These are phyloP conservation scores for Annulohypoxylon moriforme DNA, from an alignment of 495 filamentous ascomycete genomes.

Conservation along the genomic window DNA sequence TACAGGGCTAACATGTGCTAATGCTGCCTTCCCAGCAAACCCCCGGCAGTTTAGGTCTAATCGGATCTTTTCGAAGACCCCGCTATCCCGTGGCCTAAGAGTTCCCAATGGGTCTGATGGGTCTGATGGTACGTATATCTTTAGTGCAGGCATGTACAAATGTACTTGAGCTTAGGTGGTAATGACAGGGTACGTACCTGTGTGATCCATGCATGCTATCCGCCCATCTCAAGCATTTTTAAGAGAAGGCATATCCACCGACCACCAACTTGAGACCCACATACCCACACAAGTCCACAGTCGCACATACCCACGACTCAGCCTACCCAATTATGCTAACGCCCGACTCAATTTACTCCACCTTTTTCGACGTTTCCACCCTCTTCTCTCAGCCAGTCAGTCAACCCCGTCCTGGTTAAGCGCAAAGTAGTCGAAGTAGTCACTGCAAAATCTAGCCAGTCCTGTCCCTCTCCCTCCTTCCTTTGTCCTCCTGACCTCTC, in stretches of 20 bases:
- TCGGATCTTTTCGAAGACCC: conserved; percentile 33
- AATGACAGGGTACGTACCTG: neutral
- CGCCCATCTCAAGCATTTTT: conserved; percentile 28
- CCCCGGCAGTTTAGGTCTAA: conserved; percentile 26
- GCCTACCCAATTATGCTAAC: conserved; percentile 36
- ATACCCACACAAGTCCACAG: neutral
- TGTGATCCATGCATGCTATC: conserved; percentile 20
- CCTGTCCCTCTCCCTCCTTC: conserved; percentile 29
- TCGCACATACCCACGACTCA: conserved; percentile 20
- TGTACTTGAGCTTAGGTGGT: neutral
- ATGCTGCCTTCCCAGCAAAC: conserved; percentile 10
- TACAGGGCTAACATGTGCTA: conserved; percentile 22
- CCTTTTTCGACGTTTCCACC: conserved; percentile 42
- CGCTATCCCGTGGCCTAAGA: conserved; percentile 14
- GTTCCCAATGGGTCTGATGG: neutral
- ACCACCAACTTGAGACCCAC: conserved; percentile 1
- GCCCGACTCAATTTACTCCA: conserved; percentile 40
- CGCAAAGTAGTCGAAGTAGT: conserved; percentile 29
- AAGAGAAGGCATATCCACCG: conserved; percentile 26
- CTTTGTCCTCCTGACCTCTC: conserved; percentile 38
- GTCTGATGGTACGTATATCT: neutral
- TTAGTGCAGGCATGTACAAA: neutral
- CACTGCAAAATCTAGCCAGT: conserved; percentile 35
- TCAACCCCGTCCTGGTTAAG: conserved; percentile 38
- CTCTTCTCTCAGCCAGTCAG: conserved; percentile 42